A percentile compares a stretch with the other conserved stretches of the same genome.
phyloP scores from a whole-genome alignment of 192 early-diverging fungal species.

The Rhizophagus prolifer region DNA sequence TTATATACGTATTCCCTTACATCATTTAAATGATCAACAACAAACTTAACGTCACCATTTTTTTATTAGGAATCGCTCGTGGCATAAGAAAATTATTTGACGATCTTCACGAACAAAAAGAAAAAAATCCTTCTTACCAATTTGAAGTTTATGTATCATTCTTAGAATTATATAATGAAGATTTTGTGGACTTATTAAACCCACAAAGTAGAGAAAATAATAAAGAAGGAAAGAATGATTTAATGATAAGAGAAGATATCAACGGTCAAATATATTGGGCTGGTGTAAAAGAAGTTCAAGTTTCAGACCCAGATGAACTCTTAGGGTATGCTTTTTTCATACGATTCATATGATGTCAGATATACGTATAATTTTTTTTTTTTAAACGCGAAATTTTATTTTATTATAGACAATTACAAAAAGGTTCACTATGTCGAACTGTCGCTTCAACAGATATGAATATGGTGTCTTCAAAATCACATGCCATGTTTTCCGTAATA shows the following conservation, averaged over 20 bases:
- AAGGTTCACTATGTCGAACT: conserved; percentile 41
- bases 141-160: conserved; percentile 76
- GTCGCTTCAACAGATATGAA: conserved; percentile 98
- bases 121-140: conserved; percentile 39
- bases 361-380: too few relatives aligned
- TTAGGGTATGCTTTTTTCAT: conserved; percentile 40
- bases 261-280: conserved; percentile 84
- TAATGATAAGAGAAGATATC: conserved; percentile 76
- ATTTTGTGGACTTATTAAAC: conserved; percentile 83
- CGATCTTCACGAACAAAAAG: conserved; percentile 36
- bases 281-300: conserved; percentile 78
- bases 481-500: conserved; percentile 88
- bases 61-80: conserved; percentile 62
- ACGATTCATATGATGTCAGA: too few relatives aligned
- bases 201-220: conserved; percentile 31
- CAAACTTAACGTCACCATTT: neutral
- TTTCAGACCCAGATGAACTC: conserved; percentile 65
- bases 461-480: conserved; percentile 85
- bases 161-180: conserved; percentile 97
- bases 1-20: too few relatives aligned
- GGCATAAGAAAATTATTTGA: conserved; percentile 61
- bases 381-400: too few relatives aligned
- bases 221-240: conserved; percentile 36
- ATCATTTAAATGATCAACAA: neutral
- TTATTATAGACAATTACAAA: conserved; percentile 45